Evolutionary conservation across 1,284 basidiomycete genomes (phyloP).

Genomic region (Naganishia liquefaciens): DNA sequence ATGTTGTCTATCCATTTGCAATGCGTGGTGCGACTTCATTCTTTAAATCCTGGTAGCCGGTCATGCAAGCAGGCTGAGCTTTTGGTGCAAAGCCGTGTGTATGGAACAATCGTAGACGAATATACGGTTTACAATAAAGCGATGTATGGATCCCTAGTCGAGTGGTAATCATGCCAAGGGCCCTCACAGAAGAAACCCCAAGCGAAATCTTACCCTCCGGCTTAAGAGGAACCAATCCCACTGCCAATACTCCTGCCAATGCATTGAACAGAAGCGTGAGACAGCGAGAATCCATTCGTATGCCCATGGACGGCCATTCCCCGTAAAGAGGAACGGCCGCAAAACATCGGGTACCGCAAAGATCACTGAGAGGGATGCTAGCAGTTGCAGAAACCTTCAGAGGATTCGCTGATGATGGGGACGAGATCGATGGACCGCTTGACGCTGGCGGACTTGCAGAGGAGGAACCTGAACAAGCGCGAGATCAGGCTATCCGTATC

Average conservation of each 20-base stretch:
- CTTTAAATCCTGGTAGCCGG: too few relatives aligned
- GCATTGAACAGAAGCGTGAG: slow-evolving; percentile 19
- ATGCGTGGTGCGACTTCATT: too few relatives aligned
- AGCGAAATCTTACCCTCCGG: slow-evolving; percentile 27
- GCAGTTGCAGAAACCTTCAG: slow-evolving; percentile 26
- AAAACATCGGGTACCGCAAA: slow-evolving; percentile 29
- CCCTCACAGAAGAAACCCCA: slow-evolving; percentile 31
- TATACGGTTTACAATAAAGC: slow-evolving; percentile 8
- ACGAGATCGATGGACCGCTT: background rate
- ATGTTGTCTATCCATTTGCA: too few relatives aligned
- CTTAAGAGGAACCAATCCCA: slow-evolving; percentile 26
- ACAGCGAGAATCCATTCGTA: slow-evolving; percentile 21
- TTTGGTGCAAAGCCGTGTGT: too few relatives aligned
- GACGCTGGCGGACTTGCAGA: slow-evolving; percentile 1
- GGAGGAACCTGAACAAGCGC: slow-evolving; percentile 16
- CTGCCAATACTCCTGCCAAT: slow-evolving; percentile 20
- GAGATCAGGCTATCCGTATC: background rate
- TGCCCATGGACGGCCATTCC: slow-evolving; percentile 19
- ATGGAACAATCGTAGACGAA: background rate
- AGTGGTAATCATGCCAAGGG: slow-evolving; percentile 29
- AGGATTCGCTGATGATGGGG: slow-evolving; percentile 29
- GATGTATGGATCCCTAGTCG: slow-evolving; percentile 29
- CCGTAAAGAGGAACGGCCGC: background rate
- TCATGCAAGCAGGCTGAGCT: too few relatives aligned
- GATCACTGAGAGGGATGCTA: slow-evolving; percentile 21